Evolutionary conservation across 139 green algal genomes (phyloP).

Genomic region (Tetratostichococcus sp.): DNA sequence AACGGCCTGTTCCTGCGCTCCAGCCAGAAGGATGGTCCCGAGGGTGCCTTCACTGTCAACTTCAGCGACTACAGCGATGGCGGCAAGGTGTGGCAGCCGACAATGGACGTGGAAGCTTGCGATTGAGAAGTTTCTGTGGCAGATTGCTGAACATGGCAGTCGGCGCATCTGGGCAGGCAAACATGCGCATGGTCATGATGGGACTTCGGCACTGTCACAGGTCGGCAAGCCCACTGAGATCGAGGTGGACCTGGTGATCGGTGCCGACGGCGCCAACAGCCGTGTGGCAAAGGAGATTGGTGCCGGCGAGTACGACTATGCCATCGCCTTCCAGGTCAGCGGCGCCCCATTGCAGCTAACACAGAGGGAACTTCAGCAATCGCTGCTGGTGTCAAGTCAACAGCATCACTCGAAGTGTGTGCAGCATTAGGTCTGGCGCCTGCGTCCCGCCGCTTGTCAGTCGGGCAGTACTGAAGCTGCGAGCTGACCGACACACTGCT

Average conservation of each 20-base stretch:
- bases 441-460: no score
- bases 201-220: conserved; percentile 25
- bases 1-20: conserved; percentile 92
- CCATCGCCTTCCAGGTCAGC: conserved; percentile 93
- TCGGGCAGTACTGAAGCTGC: no score
- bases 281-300: conserved; percentile 97
- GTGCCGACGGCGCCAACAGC: conserved; percentile 96
- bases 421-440: no score
- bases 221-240: conserved; percentile 24
- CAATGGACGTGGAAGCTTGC: no score
- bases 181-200: no score
- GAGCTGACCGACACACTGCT: no score
- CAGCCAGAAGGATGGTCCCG: conserved; percentile 21
- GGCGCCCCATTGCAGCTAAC: not conserved
- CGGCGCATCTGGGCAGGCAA: no score
- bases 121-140: no score
- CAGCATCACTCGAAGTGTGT: no score
- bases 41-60: conserved; percentile 83
- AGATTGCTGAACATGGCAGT: no score
- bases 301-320: conserved; percentile 98
- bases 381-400: no score
- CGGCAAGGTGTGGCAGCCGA: conserved; percentile 82
- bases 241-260: conserved; percentile 95
- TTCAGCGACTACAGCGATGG: conserved; percentile 91
- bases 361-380: no score